Evolutionary conservation across 1,284 basidiomycete genomes (phyloP).

Genomic region (Apiotrichum montevideense): DNA sequence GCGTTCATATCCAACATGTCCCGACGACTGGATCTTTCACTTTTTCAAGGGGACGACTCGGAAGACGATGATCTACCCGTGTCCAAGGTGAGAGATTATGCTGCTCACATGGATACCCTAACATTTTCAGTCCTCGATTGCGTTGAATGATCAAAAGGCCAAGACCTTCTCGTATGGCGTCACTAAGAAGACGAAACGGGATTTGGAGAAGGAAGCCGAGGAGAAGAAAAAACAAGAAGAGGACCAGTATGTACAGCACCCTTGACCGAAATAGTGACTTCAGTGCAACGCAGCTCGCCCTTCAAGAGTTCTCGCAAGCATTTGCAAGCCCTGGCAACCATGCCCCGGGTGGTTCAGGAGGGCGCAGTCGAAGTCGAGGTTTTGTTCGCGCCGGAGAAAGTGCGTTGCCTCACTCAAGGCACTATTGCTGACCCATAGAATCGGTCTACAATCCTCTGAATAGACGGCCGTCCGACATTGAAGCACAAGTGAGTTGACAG

Average conservation of each 20-base stretch:
- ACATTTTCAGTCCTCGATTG: background rate
- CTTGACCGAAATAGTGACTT: background rate
- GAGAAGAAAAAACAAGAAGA: slow-evolving; percentile 78
- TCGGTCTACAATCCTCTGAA: background rate
- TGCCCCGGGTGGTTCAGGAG: background rate
- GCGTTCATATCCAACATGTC: slow-evolving; percentile 21
- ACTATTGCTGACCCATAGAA: background rate
- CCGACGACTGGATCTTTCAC: slow-evolving; percentile 39
- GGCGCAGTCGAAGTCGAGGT: slow-evolving; percentile 22
- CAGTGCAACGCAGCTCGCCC: slow-evolving; percentile 3
- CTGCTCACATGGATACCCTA: no score
- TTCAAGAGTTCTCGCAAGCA: slow-evolving; percentile 9
- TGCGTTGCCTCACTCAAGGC: slow-evolving; percentile 12
- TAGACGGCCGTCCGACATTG: no score
- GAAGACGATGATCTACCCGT: slow-evolving; percentile 33
- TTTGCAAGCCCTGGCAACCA: slow-evolving; percentile 11
- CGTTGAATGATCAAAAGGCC: slow-evolving; percentile 42
- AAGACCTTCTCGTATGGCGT: slow-evolving; percentile 46
- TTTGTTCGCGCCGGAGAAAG: slow-evolving; percentile 65
- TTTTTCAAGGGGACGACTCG: slow-evolving; percentile 42
- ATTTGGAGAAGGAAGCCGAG: slow-evolving; percentile 79
- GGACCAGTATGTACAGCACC: slow-evolving; percentile 41
- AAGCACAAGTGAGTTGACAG: no score
- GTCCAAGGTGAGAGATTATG: slow-evolving; percentile 22
- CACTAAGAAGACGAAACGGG: slow-evolving; percentile 59